phyloP scores from a whole-genome alignment of 495 filamentous ascomycete species.

The Penicillium nucicola region DNA sequence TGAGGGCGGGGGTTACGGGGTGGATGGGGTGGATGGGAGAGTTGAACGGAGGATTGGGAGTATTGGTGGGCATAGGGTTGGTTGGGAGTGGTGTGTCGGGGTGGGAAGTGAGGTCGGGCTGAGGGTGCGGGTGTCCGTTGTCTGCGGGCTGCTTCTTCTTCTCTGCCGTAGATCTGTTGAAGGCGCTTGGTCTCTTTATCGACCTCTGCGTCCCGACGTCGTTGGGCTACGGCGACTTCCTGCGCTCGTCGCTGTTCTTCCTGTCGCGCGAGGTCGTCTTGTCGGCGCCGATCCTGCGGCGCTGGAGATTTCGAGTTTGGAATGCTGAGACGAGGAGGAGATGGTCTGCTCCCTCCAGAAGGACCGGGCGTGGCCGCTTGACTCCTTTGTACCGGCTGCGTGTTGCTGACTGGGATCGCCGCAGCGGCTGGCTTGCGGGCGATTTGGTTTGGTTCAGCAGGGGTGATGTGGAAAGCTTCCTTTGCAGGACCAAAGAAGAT shows the following conservation, averaged over 20 bases:
- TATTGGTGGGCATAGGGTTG: slow-evolving; percentile 14
- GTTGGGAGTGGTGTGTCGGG: slow-evolving; percentile 16
- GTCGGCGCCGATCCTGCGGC: slow-evolving; percentile 17
- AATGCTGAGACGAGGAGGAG: slow-evolving; percentile 9
- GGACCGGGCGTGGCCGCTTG: slow-evolving; percentile 3
- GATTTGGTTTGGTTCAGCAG: slow-evolving; percentile 1
- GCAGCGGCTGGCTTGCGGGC: neutral
- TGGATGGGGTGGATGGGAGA: slow-evolving; percentile 11
- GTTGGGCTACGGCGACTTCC: slow-evolving; percentile 71
- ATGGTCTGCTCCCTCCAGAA: slow-evolving; percentile 1
- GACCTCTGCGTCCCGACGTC: slow-evolving; percentile 66
- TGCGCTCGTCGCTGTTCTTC: slow-evolving; percentile 69
- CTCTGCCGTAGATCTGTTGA: slow-evolving; percentile 65
- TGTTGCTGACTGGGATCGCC: neutral
- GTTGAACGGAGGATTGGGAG: slow-evolving; percentile 15
- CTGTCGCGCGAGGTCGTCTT: slow-evolving; percentile 52
- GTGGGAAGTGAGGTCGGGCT: slow-evolving; percentile 22
- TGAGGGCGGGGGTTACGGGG: slow-evolving; percentile 8
- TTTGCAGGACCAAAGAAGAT: slow-evolving; percentile 68
- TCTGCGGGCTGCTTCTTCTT: slow-evolving; percentile 38
- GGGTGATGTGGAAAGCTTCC: slow-evolving; percentile 77
- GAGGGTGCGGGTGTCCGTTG: slow-evolving; percentile 26
- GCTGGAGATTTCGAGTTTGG: slow-evolving; percentile 15
- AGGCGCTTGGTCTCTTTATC: slow-evolving; percentile 84
- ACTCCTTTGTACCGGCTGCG: neutral